phyloP scores from a whole-genome alignment of 106 monocot species.

The Alisma plantagoaquatica region DNA sequence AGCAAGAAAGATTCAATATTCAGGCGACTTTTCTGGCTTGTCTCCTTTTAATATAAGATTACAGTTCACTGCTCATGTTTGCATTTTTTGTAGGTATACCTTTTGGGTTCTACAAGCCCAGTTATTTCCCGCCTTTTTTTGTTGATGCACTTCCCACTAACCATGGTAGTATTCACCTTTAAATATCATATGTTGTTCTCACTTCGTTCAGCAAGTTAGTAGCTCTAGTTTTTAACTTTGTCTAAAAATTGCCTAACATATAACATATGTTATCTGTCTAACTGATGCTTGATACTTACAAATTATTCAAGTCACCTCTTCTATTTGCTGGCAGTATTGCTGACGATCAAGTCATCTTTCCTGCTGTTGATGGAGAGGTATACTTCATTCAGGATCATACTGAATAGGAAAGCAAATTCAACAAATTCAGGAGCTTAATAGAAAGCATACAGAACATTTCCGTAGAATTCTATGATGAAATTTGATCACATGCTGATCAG shows the following conservation, averaged over 20 bases:
- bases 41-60: conserved; percentile 76
- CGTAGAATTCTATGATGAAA: conserved; percentile 74
- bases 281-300: neutral
- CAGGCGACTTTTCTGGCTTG: conserved; percentile 72
- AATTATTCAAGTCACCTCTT: neutral
- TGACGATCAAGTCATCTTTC: conserved; percentile 98
- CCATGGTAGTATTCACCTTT: neutral
- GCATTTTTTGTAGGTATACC: conserved; percentile 85
- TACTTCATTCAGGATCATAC: conserved; percentile 89
- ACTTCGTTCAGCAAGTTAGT: no score
- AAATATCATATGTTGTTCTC: neutral
- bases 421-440: conserved; percentile 77
- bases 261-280: neutral
- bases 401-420: conserved; percentile 85
- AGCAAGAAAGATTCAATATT: conserved; percentile 82
- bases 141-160: neutral
- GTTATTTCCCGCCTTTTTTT: neutral
- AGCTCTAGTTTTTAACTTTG: no score
- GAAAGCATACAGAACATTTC: conserved; percentile 81
- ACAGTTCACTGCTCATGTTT: conserved; percentile 94
- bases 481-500: conserved; percentile 89
- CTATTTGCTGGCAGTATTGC: conserved; percentile 56
- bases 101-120: neutral
- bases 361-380: conserved; percentile 76
- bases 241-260: neutral